Conservation (phyloP, 768 basidiomycete species). For the Roridomyces roridus region DNA sequence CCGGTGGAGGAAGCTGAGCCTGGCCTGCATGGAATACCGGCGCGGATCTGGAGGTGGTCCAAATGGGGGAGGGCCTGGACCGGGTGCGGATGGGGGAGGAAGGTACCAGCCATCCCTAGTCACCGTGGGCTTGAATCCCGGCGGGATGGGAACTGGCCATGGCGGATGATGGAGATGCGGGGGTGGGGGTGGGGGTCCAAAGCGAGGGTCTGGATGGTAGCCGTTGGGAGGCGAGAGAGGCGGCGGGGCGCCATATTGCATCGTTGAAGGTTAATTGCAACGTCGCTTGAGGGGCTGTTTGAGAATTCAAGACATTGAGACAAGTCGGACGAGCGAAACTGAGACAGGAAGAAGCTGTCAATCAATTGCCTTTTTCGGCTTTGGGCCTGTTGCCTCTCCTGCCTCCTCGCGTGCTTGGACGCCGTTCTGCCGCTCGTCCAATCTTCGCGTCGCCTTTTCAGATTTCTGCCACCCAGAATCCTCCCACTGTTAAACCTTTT, state of each 20-base stretch:
- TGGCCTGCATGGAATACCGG: background rate
- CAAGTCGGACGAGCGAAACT: too few species aligned
- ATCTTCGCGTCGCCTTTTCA: too few species aligned
- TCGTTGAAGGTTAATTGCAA: background rate
- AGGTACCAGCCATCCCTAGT: slow-evolving; percentile 24
- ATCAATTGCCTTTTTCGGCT: too few species aligned
- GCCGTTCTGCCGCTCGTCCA: too few species aligned
- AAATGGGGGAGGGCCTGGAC: too few species aligned
- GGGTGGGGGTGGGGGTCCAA: slow-evolving; percentile 3
- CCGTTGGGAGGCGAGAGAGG: slow-evolving; percentile 3
- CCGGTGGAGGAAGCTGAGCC: slow-evolving; percentile 1
- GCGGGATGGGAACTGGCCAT: background rate
- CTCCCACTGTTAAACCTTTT: too few species aligned
- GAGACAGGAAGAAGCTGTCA: too few species aligned
- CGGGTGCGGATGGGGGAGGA: too few species aligned
- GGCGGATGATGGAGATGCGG: slow-evolving; percentile 1
- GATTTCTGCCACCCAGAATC: too few species aligned
- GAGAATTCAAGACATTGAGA: background rate
- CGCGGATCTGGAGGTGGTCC: background rate
- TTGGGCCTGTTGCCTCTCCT: too few species aligned
- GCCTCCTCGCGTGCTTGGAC: too few species aligned
- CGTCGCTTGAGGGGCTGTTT: background rate
- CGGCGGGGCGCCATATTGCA: slow-evolving; percentile 12
- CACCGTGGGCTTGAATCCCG: background rate
- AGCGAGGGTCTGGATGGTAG: slow-evolving; percentile 12